Percentiles rank a stretch among this genome's conserved stretches.
Conservation (phyloP, 192 early-diverging fungal genomes). For the Backusella australiensis region DNA sequence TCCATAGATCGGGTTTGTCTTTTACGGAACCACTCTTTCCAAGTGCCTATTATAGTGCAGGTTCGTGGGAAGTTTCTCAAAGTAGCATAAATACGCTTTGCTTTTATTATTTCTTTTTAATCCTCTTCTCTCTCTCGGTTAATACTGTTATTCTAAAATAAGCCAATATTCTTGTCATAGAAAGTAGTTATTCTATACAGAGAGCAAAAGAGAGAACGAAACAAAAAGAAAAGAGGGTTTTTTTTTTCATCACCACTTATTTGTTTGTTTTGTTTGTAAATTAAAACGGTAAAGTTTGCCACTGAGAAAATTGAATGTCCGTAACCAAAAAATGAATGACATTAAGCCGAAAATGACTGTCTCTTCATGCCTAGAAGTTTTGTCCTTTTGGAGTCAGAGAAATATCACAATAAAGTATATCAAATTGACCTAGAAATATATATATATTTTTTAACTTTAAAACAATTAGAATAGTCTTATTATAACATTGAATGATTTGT, state of each 20-base stretch:
- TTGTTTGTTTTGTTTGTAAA: neutral
- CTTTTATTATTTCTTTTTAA: neutral
- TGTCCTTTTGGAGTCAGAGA: neutral
- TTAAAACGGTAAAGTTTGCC: neutral
- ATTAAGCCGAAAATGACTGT: no score
- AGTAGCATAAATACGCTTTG: neutral
- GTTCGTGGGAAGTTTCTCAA: neutral
- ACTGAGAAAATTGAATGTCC: no score
- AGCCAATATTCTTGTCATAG: no score
- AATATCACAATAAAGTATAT: neutral
- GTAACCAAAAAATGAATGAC: no score
- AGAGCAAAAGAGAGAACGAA: neutral
- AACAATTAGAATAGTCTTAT: neutral
- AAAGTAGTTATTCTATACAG: neutral
- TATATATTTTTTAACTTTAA: neutral
- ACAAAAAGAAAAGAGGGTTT: neutral
- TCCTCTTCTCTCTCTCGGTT: neutral
- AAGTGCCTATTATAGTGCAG: neutral
- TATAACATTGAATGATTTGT: neutral
- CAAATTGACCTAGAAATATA: neutral
- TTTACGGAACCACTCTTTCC: no score
- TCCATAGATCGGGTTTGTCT: no score
- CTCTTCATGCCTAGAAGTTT: neutral
- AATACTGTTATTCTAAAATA: no score
- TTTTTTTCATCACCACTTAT: neutral